Evolutionary conservation across 2,329 filamentous ascomycete genomes (phyloP), one percentile per base, ranked within the genome.

Genomic region (Phyllosticta citribraziliensis): DNA sequence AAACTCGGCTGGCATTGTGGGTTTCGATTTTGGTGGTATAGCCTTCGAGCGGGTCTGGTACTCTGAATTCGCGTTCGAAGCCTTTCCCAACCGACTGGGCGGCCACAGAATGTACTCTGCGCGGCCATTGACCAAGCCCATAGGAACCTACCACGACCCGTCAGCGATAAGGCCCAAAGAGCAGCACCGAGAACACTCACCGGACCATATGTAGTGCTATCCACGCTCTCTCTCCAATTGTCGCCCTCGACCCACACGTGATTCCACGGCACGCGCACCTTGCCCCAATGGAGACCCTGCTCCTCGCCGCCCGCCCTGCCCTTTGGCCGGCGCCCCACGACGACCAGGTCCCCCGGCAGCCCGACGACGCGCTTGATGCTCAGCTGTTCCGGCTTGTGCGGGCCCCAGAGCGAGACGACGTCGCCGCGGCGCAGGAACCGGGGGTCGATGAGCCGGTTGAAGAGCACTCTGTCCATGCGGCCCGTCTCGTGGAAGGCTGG

Each of bases 191-290:
- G 22, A 8, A 8, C 30, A 64, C 72, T 69, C 52, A 80, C 72
- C 5, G 94, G 91, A 0, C 94, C 94, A 73, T 95, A 97, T 12
- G 85, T 85, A 74, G 96, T 96, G 74, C 91, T 96, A 76, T 99
- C 94, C 63, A 86, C 73, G 60, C 84, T 90, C 67, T 83, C 83
- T 57, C 82, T 80, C 67, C 84, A 82, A 68, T 88, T 91, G 71
- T 99, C 94, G 1, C 94, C 94, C 72, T 97, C 93, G 0, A 99
- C 85, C 94, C 94, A 99, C 27, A 97, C 81, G 76, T 97, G 92
- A 19, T 91, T 91, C 64, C 81, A 81, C 5, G 92, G 93, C 22
- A 99, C 83, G 64, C 82, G 80, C 54, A 88, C 71, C 62, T 66
- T 72, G 1, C 72, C 70, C 8, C 65, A 35, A n/a, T n/a, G 6